Conservation (phyloP, 106 monocot genomes). For the Allium fistulosum region DNA sequence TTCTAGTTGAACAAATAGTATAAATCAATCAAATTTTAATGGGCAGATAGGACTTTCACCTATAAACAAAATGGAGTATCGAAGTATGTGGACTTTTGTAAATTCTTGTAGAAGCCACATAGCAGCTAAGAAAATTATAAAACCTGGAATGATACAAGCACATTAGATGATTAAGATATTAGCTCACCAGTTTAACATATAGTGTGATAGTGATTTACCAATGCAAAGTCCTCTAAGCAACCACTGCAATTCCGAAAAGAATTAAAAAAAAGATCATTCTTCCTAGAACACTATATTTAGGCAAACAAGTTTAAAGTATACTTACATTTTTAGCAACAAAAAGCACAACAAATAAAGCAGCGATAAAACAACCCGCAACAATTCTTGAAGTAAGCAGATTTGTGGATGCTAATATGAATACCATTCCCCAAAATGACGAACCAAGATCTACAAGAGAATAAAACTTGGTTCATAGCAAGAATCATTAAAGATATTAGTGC, state of each 20-base stretch:
- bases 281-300: neutral
- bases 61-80: slow-evolving; percentile 70
- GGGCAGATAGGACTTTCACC: slow-evolving; percentile 18
- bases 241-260: slow-evolving; percentile 36
- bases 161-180: neutral
- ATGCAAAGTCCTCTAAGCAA: slow-evolving; percentile 63
- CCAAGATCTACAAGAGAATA: slow-evolving; percentile 66
- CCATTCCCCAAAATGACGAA: slow-evolving; percentile 97
- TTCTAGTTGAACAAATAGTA: neutral
- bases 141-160: slow-evolving; percentile 34
- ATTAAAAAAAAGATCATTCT: neutral
- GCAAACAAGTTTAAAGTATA: neutral
- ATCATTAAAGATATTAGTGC: neutral
- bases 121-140: slow-evolving; percentile 74
- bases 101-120: slow-evolving; percentile 85
- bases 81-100: slow-evolving; percentile 60
- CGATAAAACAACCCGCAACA: slow-evolving; percentile 66
- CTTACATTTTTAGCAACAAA: slow-evolving; percentile 96
- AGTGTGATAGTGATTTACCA: slow-evolving; percentile 22
- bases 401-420: slow-evolving; percentile 68
- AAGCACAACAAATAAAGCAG: slow-evolving; percentile 78
- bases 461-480: slow-evolving; percentile 3
- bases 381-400: slow-evolving; percentile 57
- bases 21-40: neutral
- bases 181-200: neutral